These are phyloP conservation scores for Aspergillus proliferans DNA, from an alignment of 2,329 filamentous ascomycete genomes.

Conservation along the genomic window DNA sequence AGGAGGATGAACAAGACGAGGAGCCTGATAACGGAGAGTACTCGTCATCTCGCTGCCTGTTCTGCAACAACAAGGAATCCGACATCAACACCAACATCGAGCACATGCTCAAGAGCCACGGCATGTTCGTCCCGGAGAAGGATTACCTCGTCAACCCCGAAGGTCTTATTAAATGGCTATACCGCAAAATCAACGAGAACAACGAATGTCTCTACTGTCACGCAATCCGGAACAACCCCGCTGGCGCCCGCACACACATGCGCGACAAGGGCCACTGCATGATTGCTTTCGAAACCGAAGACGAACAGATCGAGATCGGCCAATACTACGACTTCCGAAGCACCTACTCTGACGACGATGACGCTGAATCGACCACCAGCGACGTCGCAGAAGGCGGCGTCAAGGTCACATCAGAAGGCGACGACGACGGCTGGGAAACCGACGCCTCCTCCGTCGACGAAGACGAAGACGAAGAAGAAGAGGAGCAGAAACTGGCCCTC, in stretches of 20 bases:
- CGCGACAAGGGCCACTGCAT: slow-evolving; percentile 94
- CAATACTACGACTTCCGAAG: slow-evolving; percentile 96
- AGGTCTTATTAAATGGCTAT: slow-evolving; percentile 70
- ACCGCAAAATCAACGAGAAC: slow-evolving; percentile 70
- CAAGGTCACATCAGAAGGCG: slow-evolving; percentile 54
- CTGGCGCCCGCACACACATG: slow-evolving; percentile 93
- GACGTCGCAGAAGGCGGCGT: slow-evolving; percentile 49
- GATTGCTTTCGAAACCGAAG: slow-evolving; percentile 83
- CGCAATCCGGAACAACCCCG: slow-evolving; percentile 69
- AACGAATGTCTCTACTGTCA: slow-evolving; percentile 85
- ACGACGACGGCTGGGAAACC: slow-evolving; percentile 89
- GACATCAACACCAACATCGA: slow-evolving; percentile 67
- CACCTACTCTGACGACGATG: slow-evolving; percentile 80
- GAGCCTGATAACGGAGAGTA: slow-evolving; percentile 39
- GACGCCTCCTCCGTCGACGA: slow-evolving; percentile 88
- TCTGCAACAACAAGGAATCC: slow-evolving; percentile 83
- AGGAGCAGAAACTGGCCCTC: slow-evolving; percentile 70
- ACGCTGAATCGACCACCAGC: slow-evolving; percentile 41
- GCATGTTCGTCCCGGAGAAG: slow-evolving; percentile 92
- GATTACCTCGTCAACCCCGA: slow-evolving; percentile 75
- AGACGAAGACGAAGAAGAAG: slow-evolving; percentile 66
- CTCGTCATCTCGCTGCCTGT: slow-evolving; percentile 62
- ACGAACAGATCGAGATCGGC: slow-evolving; percentile 87
- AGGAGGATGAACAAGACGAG: slow-evolving; percentile 48
- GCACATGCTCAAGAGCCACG: slow-evolving; percentile 89